Conservation (phyloP, 2,329 filamentous ascomycete genomes). For the Stemphylium beticola region DNA sequence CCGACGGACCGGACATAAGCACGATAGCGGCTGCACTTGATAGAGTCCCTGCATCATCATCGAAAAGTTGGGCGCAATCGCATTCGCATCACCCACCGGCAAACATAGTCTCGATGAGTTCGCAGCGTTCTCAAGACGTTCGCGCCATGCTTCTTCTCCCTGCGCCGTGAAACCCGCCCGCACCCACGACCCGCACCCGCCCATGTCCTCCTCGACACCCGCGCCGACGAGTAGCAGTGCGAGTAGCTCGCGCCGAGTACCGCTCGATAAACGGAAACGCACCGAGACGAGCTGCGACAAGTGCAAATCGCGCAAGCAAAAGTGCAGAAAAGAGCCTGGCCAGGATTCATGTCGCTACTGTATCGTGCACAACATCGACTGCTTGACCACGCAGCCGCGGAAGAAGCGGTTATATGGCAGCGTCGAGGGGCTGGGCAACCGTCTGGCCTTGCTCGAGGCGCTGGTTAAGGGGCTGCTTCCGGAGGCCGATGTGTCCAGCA, state of each 20-base stretch:
- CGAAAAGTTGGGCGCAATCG: slow-evolving; percentile 3
- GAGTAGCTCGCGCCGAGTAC: slow-evolving; percentile 46
- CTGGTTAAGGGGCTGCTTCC: slow-evolving; percentile 54
- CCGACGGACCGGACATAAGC: slow-evolving; percentile 6
- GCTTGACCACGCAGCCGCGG: slow-evolving; percentile 53
- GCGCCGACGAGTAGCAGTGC: slow-evolving; percentile 14
- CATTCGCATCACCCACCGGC: slow-evolving; percentile 10
- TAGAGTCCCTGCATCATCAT: slow-evolving; percentile 9
- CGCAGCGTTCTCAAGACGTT: slow-evolving; percentile 5
- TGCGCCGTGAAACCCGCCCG: slow-evolving; percentile 12
- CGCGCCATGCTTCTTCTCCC: slow-evolving; percentile 17
- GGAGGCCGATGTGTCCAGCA: slow-evolving; percentile 51
- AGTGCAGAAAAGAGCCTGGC: slow-evolving; percentile 51
- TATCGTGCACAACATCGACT: slow-evolving; percentile 50
- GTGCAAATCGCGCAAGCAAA: slow-evolving; percentile 56
- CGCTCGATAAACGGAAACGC: slow-evolving; percentile 53
- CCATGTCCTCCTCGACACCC: slow-evolving; percentile 14
- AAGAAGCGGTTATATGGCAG: slow-evolving; percentile 55
- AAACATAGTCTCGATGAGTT: slow-evolving; percentile 4
- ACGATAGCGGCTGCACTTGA: slow-evolving; percentile 1
- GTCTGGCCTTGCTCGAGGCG: slow-evolving; percentile 52
- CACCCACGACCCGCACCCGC: slow-evolving; percentile 6
- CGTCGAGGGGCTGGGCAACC: slow-evolving; percentile 51
- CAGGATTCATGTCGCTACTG: slow-evolving; percentile 53
- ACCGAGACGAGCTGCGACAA: slow-evolving; percentile 56